phyloP scores from a whole-genome alignment of 495 filamentous ascomycete species.

The Penicillium silybi region DNA sequence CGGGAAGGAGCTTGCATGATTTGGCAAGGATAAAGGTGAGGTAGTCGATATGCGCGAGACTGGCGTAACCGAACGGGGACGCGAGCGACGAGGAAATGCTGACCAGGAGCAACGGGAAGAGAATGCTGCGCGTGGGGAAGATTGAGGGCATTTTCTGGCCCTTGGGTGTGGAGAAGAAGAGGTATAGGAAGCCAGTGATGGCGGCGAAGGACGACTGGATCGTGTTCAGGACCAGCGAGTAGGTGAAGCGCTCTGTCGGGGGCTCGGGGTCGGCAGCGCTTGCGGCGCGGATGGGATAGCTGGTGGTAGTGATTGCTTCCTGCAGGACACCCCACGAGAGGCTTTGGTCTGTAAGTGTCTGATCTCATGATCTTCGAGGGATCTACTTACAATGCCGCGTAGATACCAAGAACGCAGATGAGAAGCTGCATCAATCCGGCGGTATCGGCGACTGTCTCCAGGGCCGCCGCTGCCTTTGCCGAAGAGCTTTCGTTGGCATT shows the following conservation, averaged over 20 bases:
- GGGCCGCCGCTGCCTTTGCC: slow-evolving; percentile 21
- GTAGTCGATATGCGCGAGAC: slow-evolving; percentile 93
- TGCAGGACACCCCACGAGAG: slow-evolving; percentile 94
- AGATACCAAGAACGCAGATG: slow-evolving; percentile 89
- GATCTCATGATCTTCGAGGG: background rate
- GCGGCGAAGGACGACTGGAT: slow-evolving; percentile 91
- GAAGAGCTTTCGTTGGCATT: slow-evolving; percentile 38
- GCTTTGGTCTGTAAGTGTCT: slow-evolving; percentile 45
- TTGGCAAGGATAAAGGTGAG: slow-evolving; percentile 98
- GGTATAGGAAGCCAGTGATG: slow-evolving; percentile 75
- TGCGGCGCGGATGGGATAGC: slow-evolving; percentile 51
- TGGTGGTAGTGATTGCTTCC: slow-evolving; percentile 95
- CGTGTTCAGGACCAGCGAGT: slow-evolving; percentile 91
- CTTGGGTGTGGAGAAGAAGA: slow-evolving; percentile 60
- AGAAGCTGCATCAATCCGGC: slow-evolving; percentile 66
- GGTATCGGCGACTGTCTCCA: slow-evolving; percentile 32
- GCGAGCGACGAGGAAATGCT: slow-evolving; percentile 84
- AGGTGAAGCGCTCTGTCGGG: slow-evolving; percentile 69
- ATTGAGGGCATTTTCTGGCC: slow-evolving; percentile 54
- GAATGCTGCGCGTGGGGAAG: slow-evolving; percentile 69
- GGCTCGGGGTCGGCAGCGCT: slow-evolving; percentile 50
- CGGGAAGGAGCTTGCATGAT: slow-evolving; percentile 93
- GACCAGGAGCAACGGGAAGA: slow-evolving; percentile 78
- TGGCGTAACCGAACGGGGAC: slow-evolving; percentile 91
- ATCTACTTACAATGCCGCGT: slow-evolving; percentile 80